Percentiles rank a stretch among this genome's conserved stretches.
Conservation (phyloP, 768 basidiomycete species). For the Mrakia gelida region DNA sequence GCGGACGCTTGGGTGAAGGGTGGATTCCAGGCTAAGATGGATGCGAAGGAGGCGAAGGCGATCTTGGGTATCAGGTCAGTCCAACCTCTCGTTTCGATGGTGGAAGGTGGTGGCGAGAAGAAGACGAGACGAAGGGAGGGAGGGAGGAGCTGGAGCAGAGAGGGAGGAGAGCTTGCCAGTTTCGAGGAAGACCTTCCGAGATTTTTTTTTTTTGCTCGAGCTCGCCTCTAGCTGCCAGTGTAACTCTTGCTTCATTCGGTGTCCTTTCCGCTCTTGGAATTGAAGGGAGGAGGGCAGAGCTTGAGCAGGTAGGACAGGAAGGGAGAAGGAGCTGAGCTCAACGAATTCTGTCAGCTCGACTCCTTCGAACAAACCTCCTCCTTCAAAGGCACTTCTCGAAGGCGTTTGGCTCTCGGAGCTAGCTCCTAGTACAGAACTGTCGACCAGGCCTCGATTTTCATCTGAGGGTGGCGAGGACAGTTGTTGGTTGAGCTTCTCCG, state of each 20-base stretch:
- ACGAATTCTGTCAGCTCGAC: not conserved
- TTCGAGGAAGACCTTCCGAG: too few species aligned
- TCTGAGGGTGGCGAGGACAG: too few species aligned
- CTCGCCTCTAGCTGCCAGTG: too few species aligned
- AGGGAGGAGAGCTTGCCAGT: not conserved
- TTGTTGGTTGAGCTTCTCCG: not conserved
- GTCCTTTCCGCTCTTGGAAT: too few species aligned
- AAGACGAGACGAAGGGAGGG: not conserved
- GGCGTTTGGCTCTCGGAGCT: too few species aligned
- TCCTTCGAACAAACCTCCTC: not conserved
- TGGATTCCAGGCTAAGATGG: conserved; percentile 95
- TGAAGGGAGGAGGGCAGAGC: not conserved
- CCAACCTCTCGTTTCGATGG: not conserved
- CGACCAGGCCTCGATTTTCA: too few species aligned
- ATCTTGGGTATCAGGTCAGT: conserved; percentile 89
- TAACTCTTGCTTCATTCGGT: too few species aligned
- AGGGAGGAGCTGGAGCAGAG: too few species aligned
- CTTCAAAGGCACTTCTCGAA: not conserved
- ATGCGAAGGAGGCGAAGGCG: conserved; percentile 83
- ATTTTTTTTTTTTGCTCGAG: too few species aligned
- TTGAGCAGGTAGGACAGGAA: not conserved
- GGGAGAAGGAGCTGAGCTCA: not conserved
- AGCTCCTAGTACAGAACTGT: too few species aligned
- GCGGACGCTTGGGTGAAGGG: conserved; percentile 86
- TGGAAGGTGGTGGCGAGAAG: not conserved